Conservation (phyloP, 208 protist genomes). For the Trypanosoma melophagium region DNA sequence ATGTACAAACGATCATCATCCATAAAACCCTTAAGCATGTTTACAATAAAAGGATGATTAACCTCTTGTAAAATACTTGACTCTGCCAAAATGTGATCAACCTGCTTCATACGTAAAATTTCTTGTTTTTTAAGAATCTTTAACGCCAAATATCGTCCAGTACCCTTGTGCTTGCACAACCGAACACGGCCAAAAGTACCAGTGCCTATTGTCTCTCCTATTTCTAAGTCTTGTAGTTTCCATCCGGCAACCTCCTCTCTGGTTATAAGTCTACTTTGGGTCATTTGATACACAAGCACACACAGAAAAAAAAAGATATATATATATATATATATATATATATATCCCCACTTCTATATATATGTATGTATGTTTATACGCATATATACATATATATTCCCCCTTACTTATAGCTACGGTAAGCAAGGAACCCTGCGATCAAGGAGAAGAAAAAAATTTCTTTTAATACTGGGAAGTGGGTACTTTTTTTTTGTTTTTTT, state of each 20-base stretch:
- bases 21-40: conserved; percentile 95
- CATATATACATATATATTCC: too few relatives aligned
- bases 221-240: conserved; percentile 89
- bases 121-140: conserved; percentile 93
- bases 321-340: too few relatives aligned
- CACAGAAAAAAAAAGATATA: too few relatives aligned
- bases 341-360: too few relatives aligned
- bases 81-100: conserved; percentile 93
- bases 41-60: conserved; percentile 94
- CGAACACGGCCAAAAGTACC: conserved; percentile 95
- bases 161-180: conserved; percentile 84
- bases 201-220: conserved; percentile 90
- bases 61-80: conserved; percentile 92
- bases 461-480: too few relatives aligned
- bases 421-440: too few relatives aligned
- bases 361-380: too few relatives aligned
- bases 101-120: conserved; percentile 89
- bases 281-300: conserved; percentile 7
- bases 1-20: conserved; percentile 93
- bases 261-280: conserved; percentile 19
- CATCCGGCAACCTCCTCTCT: conserved; percentile 68
- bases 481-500: background rate
- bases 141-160: conserved; percentile 81
- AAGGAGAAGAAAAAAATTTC: too few relatives aligned
- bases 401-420: too few relatives aligned